A percentile compares a stretch with the other conserved stretches of the same genome.
phyloP scores from a whole-genome alignment of 192 early-diverging fungal species.

The Ramicandelaber brevisporus region DNA sequence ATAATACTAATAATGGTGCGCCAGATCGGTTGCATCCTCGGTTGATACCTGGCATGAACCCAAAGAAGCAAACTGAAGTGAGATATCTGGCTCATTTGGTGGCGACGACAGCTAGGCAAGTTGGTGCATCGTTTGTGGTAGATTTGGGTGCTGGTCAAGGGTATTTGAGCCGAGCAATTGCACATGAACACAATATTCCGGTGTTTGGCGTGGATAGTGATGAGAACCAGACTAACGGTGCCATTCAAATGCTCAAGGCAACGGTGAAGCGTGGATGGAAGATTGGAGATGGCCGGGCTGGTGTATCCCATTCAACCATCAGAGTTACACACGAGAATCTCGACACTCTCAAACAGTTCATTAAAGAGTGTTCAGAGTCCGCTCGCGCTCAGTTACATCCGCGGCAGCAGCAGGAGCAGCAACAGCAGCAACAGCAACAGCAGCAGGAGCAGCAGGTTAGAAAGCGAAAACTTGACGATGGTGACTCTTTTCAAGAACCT shows the following conservation, averaged over 20 bases:
- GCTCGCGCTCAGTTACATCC: too few species aligned
- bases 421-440: slow-evolving; percentile 3
- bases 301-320: too few species aligned
- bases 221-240: slow-evolving; percentile 10
- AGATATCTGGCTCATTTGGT: slow-evolving; percentile 10
- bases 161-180: slow-evolving; percentile 14
- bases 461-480: slow-evolving; percentile 4
- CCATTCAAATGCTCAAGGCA: slow-evolving; percentile 7
- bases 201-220: slow-evolving; percentile 13
- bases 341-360: too few species aligned
- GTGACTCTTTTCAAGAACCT: too few species aligned
- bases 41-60: slow-evolving; percentile 15
- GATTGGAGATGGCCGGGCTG: too few species aligned
- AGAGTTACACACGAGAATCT: too few species aligned
- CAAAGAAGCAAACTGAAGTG: slow-evolving; percentile 16
- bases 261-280: slow-evolving; percentile 5
- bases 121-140: slow-evolving; percentile 6
- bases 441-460: slow-evolving; percentile 7
- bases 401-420: slow-evolving; percentile 5
- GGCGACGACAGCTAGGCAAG: slow-evolving; percentile 2
- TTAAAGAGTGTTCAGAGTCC: too few species aligned
- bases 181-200: slow-evolving; percentile 4
- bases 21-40: slow-evolving; percentile 3
- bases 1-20: too few species aligned
- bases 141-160: slow-evolving; percentile 20